Conservation (phyloP, 495 filamentous ascomycete species). For the Aspergillus haitiensis region DNA sequence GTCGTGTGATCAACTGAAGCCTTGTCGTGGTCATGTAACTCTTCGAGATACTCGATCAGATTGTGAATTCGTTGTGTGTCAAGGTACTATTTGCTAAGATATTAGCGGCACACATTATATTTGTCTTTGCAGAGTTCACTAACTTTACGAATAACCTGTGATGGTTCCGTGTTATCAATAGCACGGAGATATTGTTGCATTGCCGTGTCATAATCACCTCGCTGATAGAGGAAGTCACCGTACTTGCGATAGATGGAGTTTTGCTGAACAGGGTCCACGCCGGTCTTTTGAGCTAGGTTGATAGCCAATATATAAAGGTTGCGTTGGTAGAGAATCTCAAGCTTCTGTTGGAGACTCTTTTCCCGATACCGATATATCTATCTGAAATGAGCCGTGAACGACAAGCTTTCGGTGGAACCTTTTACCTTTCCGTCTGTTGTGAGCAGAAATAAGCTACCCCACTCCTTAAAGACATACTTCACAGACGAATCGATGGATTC, state of each 20-base stretch:
- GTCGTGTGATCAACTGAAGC: conserved; percentile 97
- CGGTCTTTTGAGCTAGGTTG: conserved; percentile 86
- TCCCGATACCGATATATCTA: conserved; percentile 89
- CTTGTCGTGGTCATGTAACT: conserved; percentile 89
- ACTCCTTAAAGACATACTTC: conserved; percentile 77
- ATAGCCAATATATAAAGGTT: conserved; percentile 92
- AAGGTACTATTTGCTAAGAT: conserved; percentile 59
- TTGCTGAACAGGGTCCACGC: conserved; percentile 72
- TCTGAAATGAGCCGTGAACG: conserved; percentile 17
- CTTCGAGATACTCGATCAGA: conserved; percentile 95
- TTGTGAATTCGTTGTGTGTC: conserved; percentile 97
- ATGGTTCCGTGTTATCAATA: conserved; percentile 92
- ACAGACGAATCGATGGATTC: conserved; percentile 79
- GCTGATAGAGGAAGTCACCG: conserved; percentile 94
- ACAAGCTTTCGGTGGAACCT: background rate
- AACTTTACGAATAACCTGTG: conserved; percentile 89
- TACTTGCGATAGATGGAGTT: conserved; percentile 92
- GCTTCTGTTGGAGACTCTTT: conserved; percentile 82
- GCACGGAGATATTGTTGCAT: conserved; percentile 98
- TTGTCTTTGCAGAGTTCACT: background rate
- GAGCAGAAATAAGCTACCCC: conserved; percentile 87
- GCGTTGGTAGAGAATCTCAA: conserved; percentile 91
- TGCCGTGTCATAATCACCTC: conserved; percentile 89
- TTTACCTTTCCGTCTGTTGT: conserved; percentile 85
- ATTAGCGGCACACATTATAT: conserved; percentile 22